Evolutionary conservation across 2,329 filamentous ascomycete genomes (phyloP).

Genomic region (Rutstroemia sp.): DNA sequence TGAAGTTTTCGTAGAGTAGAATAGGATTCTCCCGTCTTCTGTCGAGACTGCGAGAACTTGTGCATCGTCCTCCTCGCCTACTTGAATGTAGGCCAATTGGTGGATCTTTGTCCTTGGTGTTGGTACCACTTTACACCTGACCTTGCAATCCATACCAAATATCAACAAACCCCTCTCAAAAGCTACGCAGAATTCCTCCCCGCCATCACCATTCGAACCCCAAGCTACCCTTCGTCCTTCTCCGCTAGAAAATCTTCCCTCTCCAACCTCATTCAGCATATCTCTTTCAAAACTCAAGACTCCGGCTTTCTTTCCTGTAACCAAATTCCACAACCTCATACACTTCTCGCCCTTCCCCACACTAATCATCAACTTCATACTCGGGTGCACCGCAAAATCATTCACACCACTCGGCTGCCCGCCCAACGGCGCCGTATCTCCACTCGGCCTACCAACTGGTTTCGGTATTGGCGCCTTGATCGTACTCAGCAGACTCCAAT

Average conservation of each 20-base stretch:
- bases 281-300: conserved; percentile 77
- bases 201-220: conserved; percentile 60
- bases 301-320: conserved; percentile 92
- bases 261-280: conserved; percentile 66
- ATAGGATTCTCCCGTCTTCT: conserved; percentile 80
- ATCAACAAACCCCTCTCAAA: conserved; percentile 82
- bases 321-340: conserved; percentile 93
- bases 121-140: conserved; percentile 66
- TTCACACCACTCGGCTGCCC: conserved; percentile 84
- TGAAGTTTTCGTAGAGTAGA: conserved; percentile 62
- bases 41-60: conserved; percentile 71
- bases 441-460: conserved; percentile 70
- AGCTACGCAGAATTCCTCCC: conserved; percentile 76
- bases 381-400: conserved; percentile 91
- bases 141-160: conserved; percentile 82
- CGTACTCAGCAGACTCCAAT: conserved; percentile 80
- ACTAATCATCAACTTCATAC: conserved; percentile 92
- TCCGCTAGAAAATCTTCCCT: conserved; percentile 68
- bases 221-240: conserved; percentile 80
- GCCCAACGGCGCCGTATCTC: conserved; percentile 79
- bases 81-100: conserved; percentile 63
- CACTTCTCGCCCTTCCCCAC: conserved; percentile 84
- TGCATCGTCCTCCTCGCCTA: conserved; percentile 41
- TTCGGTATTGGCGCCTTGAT: conserved; percentile 88
- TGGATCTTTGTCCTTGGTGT: conserved; percentile 71